Percentiles rank a stretch among this genome's conserved stretches.
Evolutionary conservation across 225 moss, liverwort and hornwort genomes (phyloP).

Genomic region (Climacium dendroides): DNA sequence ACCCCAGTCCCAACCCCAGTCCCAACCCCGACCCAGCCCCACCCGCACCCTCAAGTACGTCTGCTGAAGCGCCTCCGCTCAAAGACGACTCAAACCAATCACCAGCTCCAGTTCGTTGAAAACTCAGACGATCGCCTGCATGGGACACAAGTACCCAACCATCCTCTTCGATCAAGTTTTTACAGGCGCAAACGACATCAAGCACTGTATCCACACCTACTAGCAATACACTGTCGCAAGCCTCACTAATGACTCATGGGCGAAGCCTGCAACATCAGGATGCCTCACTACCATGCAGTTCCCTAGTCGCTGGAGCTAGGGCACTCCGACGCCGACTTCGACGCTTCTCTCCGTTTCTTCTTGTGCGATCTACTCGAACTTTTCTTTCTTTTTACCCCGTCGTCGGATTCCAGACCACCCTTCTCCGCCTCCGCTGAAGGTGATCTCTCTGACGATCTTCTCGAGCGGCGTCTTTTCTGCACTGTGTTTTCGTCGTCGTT

Average conservation of each 20-base stretch:
- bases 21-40: background rate
- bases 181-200: constrained; percentile 11
- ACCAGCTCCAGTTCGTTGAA: constrained; percentile 25
- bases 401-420: constrained; percentile 33
- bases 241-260: background rate
- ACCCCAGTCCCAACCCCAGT: background rate
- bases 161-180: constrained; percentile 28
- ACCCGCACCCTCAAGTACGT: background rate
- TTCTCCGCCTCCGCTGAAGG: constrained; percentile 23
- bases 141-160: constrained; percentile 36
- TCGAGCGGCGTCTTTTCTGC: constrained; percentile 48
- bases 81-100: background rate
- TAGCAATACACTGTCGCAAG: constrained; percentile 7
- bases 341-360: constrained; percentile 49
- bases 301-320: constrained; percentile 79
- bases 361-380: constrained; percentile 55
- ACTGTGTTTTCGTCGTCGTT: constrained; percentile 15
- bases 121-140: constrained; percentile 44
- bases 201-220: constrained; percentile 22
- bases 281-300: too few species aligned
- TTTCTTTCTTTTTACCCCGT: constrained; percentile 28
- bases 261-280: constrained; percentile 1
- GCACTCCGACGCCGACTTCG: constrained; percentile 65
- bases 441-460: constrained; percentile 30
- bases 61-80: background rate